Evolutionary conservation across 768 basidiomycete genomes (phyloP).

Genomic region (Leucosporidium scottii): DNA sequence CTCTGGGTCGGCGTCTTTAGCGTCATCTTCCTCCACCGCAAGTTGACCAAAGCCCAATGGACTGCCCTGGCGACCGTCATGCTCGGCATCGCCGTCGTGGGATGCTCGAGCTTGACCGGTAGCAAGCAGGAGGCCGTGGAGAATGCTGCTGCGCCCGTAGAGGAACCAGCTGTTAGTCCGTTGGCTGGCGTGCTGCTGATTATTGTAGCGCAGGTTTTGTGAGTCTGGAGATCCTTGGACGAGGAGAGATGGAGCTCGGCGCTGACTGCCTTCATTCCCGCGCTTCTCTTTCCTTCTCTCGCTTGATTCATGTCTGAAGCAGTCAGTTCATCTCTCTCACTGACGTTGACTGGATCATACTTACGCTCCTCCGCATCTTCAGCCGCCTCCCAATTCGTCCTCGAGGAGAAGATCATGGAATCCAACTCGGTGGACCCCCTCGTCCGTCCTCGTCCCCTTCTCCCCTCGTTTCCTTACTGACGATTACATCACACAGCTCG

Average conservation of each 20-base stretch:
- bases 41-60: constrained; percentile 57
- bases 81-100: constrained; percentile 49
- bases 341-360: too few species aligned
- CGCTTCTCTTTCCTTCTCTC: constrained; percentile 64
- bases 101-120: constrained; percentile 67
- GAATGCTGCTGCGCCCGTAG: not conserved
- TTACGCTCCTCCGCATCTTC: too few species aligned
- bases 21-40: constrained; percentile 77
- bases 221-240: constrained; percentile 36
- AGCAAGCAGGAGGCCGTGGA: constrained; percentile 39
- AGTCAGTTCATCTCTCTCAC: not conserved
- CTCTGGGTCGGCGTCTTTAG: constrained; percentile 80
- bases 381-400: constrained; percentile 85
- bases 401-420: constrained; percentile 94
- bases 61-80: constrained; percentile 51
- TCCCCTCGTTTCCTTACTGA: not conserved
- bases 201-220: constrained; percentile 86
- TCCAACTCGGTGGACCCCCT: constrained; percentile 79
- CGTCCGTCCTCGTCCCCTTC: constrained; percentile 42
- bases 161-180: constrained; percentile 10
- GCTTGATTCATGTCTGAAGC: constrained; percentile 51
- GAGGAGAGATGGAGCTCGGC: not conserved
- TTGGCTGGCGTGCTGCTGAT: constrained; percentile 71
- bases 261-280: not conserved
- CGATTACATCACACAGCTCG: constrained; percentile 41